A percentile compares a stretch with the other conserved stretches of the same genome.
These are phyloP conservation scores for Rhododendron mucronatum DNA, from an alignment of 148 eudicot species.

Conservation along the genomic window DNA sequence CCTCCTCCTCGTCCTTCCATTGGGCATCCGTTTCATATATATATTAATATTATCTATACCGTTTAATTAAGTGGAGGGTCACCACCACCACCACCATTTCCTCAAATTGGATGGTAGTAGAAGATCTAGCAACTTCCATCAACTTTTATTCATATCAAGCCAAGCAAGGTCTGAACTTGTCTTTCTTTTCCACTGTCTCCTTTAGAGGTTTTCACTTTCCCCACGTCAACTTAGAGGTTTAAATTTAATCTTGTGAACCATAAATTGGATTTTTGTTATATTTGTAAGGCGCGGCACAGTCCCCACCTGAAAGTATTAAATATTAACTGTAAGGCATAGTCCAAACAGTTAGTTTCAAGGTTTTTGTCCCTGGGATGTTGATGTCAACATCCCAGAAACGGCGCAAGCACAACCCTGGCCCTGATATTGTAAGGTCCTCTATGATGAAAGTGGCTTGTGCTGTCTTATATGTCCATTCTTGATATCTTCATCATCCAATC, in stretches of 20 bases:
- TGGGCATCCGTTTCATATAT: neutral
- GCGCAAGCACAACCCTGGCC: neutral
- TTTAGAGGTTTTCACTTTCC: neutral
- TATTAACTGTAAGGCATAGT: neutral
- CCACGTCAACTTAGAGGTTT: neutral
- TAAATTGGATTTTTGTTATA: neutral
- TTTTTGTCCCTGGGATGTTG: neutral
- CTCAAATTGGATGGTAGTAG: neutral
- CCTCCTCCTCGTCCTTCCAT: neutral
- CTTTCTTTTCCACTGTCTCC: neutral
- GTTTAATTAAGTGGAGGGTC: constrained; percentile 3
- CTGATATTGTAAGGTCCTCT: neutral
- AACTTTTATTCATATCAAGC: neutral
- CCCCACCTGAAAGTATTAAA: neutral
- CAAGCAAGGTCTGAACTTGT: neutral
- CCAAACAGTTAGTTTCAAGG: neutral
- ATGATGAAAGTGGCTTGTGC: neutral
- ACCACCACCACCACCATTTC: neutral
- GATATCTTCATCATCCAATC: neutral
- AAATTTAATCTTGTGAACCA: neutral
- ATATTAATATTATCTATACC: neutral
- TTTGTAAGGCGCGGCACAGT: neutral
- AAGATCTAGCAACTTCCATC: constrained; percentile 9
- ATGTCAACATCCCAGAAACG: neutral
- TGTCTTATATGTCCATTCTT: neutral